Evolutionary conservation across 78 protist species (phyloP), one percentile per base, ranked within the genome.

Genomic region (Anaeramoeba flamelloides): DNA sequence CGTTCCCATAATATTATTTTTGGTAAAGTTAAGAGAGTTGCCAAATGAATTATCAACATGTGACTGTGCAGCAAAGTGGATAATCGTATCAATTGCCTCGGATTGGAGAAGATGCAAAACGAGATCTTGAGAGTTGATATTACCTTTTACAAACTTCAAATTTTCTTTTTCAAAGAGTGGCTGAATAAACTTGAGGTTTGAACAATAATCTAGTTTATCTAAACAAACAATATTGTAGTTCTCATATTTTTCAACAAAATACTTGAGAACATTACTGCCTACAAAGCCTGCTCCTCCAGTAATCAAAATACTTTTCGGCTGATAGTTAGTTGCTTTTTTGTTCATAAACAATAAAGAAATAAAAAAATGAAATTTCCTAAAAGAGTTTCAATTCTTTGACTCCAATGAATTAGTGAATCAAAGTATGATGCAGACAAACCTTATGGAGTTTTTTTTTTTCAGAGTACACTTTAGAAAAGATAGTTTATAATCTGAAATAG

Each of bases 241-340:
- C 17, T 8, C 34, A 53, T 53, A 53, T 53, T 53, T 53, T 53
- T 53, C 69, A 26, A 17, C 17, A 26, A 53, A 53, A 53, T 53
- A 53, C n/a, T n/a, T n/a, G n/a, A n/a, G n/a, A n/a, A n/a, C n/a
- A n/a, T n/a, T n/a, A n/a, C n/a, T n/a, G 38, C 77, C 69, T 80
- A 92, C 90, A 79, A 91, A 92, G 30, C 96, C 96, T 3, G 93
- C 92, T 39, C 92, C 96, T 40, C 96, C 96, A 33, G 96, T 92
- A 26, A 90, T 33, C 32, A 75, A 75, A 2, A 38, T 3, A 37
- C 53, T 8, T 2, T 1, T 78, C 33, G 41, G 81, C 41, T 17
- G 32, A 37, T 33, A 1, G 75, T 22, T 36, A 79, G n/a, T n/a
- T n/a, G n/a, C n/a, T n/a, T n/a, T n/a, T n/a, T n/a, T n/a, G n/a